These are phyloP conservation scores for Bondarzewia mesenterica DNA, from an alignment of 1,284 basidiomycete species.

Conservation along the genomic window DNA sequence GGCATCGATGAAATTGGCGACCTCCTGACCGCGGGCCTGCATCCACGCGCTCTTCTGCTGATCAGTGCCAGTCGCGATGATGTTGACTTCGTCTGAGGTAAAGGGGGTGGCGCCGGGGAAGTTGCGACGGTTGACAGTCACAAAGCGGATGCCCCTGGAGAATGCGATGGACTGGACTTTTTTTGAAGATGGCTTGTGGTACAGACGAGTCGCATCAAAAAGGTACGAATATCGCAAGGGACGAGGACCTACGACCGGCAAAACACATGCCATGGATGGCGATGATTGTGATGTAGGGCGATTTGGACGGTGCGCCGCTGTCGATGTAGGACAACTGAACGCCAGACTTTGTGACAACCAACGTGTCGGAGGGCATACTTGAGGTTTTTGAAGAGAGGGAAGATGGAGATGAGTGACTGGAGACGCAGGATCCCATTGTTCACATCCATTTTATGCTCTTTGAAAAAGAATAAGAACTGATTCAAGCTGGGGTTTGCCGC, in stretches of 20 bases:
- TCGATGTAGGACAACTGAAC: neutral
- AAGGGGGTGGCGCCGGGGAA: neutral
- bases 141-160: neutral
- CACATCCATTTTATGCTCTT: too few species aligned
- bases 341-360: neutral
- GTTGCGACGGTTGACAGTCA: neutral
- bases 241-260: neutral
- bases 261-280: neutral
- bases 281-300: neutral
- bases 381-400: too few species aligned
- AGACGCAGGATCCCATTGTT: too few species aligned
- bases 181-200: neutral
- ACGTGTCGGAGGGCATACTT: neutral
- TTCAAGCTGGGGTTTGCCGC: too few species aligned
- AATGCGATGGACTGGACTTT: neutral
- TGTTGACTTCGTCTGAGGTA: neutral
- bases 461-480: too few species aligned
- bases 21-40: neutral
- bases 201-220: neutral
- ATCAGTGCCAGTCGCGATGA: neutral
- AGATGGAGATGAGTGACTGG: too few species aligned
- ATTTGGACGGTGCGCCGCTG: neutral
- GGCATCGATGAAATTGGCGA: neutral
- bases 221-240: neutral
- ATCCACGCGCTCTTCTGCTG: neutral